Evolutionary conservation across 208 protist genomes (phyloP).

Genomic region (Leishmania braziliensis): DNA sequence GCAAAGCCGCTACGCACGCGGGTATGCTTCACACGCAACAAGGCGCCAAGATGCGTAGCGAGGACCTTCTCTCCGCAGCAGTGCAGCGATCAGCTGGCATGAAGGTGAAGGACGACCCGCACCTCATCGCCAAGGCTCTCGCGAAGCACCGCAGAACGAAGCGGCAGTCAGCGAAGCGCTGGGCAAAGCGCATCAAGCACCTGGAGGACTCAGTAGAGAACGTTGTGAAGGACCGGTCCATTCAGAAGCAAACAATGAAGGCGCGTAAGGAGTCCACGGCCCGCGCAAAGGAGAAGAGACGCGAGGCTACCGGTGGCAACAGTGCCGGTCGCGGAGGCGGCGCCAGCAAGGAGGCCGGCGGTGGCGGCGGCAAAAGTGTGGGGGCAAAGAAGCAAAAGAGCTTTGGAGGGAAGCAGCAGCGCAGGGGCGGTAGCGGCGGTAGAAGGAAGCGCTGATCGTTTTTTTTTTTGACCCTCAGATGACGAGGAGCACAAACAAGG

Average conservation of each 20-base stretch:
- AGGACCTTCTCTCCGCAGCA: slow-evolving; percentile 59
- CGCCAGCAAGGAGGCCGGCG: background rate
- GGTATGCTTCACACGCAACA: slow-evolving; percentile 41
- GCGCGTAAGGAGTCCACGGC: slow-evolving; percentile 34
- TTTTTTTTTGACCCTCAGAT: background rate
- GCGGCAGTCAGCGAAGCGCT: slow-evolving; percentile 77
- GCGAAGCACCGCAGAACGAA: slow-evolving; percentile 81
- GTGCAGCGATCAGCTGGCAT: slow-evolving; percentile 58
- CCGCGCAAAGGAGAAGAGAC: slow-evolving; percentile 35
- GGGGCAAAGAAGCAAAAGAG: slow-evolving; percentile 17
- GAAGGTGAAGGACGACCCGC: slow-evolving; percentile 80
- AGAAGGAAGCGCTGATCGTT: slow-evolving; percentile 7
- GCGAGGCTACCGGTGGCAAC: background rate
- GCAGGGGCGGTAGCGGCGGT: background rate
- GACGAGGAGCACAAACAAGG: background rate
- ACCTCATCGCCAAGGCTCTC: slow-evolving; percentile 61
- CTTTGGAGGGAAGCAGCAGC: slow-evolving; percentile 11
- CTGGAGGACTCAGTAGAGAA: slow-evolving; percentile 76
- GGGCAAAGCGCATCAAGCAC: slow-evolving; percentile 62
- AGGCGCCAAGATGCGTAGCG: slow-evolving; percentile 52
- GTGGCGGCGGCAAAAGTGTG: slow-evolving; percentile 14
- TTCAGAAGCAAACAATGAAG: slow-evolving; percentile 39
- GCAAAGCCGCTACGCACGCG: slow-evolving; percentile 38
- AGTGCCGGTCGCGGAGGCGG: background rate
- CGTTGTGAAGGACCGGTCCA: slow-evolving; percentile 61